Base-by-base conservation (phyloP, 352 stramenopile genomes). In the Phytophthora hibernalis region DNA sequence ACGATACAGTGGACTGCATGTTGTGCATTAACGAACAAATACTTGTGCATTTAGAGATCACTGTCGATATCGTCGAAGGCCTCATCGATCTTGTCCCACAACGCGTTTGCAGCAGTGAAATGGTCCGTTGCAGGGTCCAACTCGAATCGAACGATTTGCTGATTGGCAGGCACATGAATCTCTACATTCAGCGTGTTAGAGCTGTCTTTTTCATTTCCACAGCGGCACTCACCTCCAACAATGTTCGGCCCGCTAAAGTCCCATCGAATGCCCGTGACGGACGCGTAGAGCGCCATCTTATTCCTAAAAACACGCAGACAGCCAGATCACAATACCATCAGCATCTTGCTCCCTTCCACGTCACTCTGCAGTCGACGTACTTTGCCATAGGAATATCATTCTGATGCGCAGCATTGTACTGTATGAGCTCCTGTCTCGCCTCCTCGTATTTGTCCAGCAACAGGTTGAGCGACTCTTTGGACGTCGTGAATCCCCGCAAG, bases 191-290 rank as follows among this genome's bases (percentile, higher is more conserved):
- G n/a, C n/a, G n/a, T n/a, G n/a, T n/a, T n/a, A n/a, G n/a, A n/a
- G n/a, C n/a, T n/a, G n/a, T 3, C n/a, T 20, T n/a, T 47, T 6
- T 47, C 40, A 30, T 24, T 11, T 49, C 31, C 31, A 33, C 31
- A 18, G 16, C 20, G 26, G 8, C 40, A 13, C 20, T 22, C 54
- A 89, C 79, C 72, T 12, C 83, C 85, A 45, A 65, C 79, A 61
- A 92, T 77, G 10, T 78, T 69, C 10, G 63, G 28, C 15, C 65
- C 72, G n/a, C 66, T 82, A 42, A 92, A 90, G 43, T 91, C 80
- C 83, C 83, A 94, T 62, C 88, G 89, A 76, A 94, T 94, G 35
- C 85, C 83, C 5, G 83, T 92, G 12, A 92, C 70, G 6, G 82
- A 82, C 3, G 85, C 85, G 37, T 90, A 92, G 20, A 94, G 63